Percentiles rank a stretch among this genome's conserved stretches.
Conservation (phyloP, 1,139 yeast genomes). For the Debaryomycetaceae sp. region DNA sequence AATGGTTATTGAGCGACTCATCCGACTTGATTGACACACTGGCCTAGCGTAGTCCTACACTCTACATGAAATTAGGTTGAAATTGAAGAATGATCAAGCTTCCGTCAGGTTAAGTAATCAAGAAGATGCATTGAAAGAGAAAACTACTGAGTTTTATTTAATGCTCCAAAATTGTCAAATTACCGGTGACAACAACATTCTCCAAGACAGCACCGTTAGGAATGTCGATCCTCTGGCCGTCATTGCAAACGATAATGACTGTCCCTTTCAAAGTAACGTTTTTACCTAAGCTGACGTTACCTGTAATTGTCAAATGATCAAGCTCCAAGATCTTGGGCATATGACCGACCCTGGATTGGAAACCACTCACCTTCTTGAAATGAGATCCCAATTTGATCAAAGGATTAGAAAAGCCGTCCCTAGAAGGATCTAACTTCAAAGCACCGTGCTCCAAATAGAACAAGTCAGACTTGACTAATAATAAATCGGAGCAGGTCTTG, state of each 20-base stretch:
- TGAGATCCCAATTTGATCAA: constrained; percentile 94
- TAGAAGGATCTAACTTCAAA: constrained; percentile 72
- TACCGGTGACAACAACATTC: constrained; percentile 96
- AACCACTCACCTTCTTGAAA: constrained; percentile 90
- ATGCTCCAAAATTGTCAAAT: constrained; percentile 92
- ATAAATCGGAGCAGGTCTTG: constrained; percentile 91
- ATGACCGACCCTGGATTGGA: constrained; percentile 87
- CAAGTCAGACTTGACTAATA: constrained; percentile 94
- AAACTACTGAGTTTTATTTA: constrained; percentile 19
- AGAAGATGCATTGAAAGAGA: background rate
- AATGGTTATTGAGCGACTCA: too few relatives aligned
- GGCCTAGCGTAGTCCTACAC: too few relatives aligned
- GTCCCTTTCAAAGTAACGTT: constrained; percentile 92
- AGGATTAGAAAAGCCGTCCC: constrained; percentile 89
- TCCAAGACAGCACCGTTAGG: constrained; percentile 94
- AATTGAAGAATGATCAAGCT: too few relatives aligned
- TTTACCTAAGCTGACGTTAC: constrained; percentile 90
- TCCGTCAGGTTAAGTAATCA: too few relatives aligned
- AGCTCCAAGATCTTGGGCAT: constrained; percentile 94
- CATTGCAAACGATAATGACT: constrained; percentile 95
- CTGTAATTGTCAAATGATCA: constrained; percentile 96
- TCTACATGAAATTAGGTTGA: too few relatives aligned
- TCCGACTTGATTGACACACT: too few relatives aligned
- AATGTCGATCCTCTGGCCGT: constrained; percentile 93
- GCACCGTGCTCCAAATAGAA: constrained; percentile 92